Conservation (phyloP, 441 rosid species). For the Eutrema salsugineum region DNA sequence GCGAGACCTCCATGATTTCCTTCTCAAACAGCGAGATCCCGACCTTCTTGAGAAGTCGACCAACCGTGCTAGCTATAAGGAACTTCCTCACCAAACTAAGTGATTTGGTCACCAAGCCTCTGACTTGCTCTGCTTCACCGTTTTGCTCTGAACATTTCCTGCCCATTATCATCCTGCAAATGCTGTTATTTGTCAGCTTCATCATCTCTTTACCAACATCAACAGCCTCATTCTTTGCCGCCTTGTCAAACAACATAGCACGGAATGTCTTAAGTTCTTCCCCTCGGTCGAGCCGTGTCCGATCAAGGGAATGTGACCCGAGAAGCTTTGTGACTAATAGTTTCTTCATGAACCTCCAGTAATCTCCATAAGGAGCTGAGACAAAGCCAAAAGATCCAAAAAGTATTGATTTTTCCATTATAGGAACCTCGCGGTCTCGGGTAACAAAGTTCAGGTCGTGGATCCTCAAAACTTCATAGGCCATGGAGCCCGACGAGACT, state of each 20-base stretch:
- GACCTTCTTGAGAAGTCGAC: conserved; percentile 32
- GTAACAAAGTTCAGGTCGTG: conserved; percentile 32
- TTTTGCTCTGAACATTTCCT: conserved; percentile 38
- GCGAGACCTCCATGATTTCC: conserved; percentile 23
- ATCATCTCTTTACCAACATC: conserved; percentile 39
- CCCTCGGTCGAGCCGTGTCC: conserved; percentile 21
- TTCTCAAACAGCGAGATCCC: conserved; percentile 32
- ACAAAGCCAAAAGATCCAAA: conserved; percentile 35
- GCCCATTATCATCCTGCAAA: conserved; percentile 40
- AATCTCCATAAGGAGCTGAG: conserved; percentile 41
- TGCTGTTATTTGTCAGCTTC: conserved; percentile 32
- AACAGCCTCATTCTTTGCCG: conserved; percentile 24
- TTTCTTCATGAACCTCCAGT: conserved; percentile 56
- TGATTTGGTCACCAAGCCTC: conserved; percentile 29
- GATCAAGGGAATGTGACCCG: conserved; percentile 27
- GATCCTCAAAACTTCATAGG: conserved; percentile 36
- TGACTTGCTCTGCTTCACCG: conserved; percentile 37
- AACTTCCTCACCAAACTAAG: conserved; percentile 21
- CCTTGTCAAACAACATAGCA: conserved; percentile 18
- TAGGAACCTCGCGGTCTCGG: conserved; percentile 11
- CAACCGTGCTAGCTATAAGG: conserved; percentile 25
- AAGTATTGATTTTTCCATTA: conserved; percentile 24
- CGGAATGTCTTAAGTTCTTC: conserved; percentile 33
- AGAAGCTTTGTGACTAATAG: conserved; percentile 38
- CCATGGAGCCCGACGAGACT: conserved; percentile 37